A percentile compares a stretch with the other conserved stretches of the same genome.
Conservation (phyloP, 352 stramenopile genomes). For the Pythium graminicola region DNA sequence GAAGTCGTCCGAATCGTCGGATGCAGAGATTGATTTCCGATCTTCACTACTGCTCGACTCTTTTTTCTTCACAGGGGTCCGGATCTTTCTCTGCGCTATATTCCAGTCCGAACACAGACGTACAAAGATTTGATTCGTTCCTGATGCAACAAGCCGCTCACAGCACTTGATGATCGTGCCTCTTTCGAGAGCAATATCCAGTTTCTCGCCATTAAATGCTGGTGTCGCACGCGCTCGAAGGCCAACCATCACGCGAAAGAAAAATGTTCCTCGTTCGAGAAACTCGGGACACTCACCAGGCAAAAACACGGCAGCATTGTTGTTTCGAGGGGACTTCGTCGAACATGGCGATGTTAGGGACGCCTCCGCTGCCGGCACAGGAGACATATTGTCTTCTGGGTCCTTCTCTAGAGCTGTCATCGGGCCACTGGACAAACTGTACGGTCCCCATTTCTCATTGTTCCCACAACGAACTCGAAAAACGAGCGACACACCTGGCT, state of each 20-base stretch:
- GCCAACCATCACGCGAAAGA: constrained; percentile 28
- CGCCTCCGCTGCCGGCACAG: background rate
- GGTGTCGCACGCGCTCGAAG: constrained; percentile 27
- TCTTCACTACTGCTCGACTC: constrained; percentile 7
- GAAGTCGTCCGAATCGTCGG: constrained; percentile 12
- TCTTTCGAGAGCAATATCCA: constrained; percentile 30
- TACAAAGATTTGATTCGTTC: constrained; percentile 38
- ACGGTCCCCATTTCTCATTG: constrained; percentile 31
- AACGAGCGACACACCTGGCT: constrained; percentile 28
- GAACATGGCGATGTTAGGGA: constrained; percentile 1
- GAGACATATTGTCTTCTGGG: constrained; percentile 1
- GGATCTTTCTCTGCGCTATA: constrained; percentile 9
- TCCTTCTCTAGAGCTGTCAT: constrained; percentile 32
- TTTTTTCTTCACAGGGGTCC: background rate
- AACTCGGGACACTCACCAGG: constrained; percentile 38
- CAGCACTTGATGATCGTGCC: constrained; percentile 34
- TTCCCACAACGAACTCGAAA: constrained; percentile 36
- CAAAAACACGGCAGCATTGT: constrained; percentile 24
- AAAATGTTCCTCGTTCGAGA: constrained; percentile 32
- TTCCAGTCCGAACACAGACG: constrained; percentile 25
- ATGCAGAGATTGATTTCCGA: background rate
- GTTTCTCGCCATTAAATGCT: constrained; percentile 28
- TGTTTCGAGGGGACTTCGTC: constrained; percentile 4
- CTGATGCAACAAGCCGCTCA: constrained; percentile 28
- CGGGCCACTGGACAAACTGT: constrained; percentile 29